Conservation (phyloP, 257 asterid genomes). For the Solanum bukasovii region DNA sequence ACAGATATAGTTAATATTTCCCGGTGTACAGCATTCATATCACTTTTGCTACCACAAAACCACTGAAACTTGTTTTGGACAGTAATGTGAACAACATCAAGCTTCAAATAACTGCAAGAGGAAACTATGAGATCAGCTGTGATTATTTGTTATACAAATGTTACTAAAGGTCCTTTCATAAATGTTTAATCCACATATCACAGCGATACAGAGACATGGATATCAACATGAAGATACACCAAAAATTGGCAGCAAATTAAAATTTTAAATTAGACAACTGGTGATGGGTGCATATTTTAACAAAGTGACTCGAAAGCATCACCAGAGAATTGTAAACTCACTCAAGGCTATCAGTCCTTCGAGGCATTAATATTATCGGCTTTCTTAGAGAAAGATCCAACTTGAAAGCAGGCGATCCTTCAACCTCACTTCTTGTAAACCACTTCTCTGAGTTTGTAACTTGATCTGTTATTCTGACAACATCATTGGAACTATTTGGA, state of each 20-base stretch:
- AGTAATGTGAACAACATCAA: conserved; percentile 94
- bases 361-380: conserved; percentile 93
- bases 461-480: conserved; percentile 70
- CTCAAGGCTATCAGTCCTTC: conserved; percentile 78
- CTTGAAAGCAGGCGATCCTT: conserved; percentile 93
- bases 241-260: neutral
- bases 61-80: conserved; percentile 78
- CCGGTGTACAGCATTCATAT: conserved; percentile 73
- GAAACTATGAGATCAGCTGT: conserved; percentile 1
- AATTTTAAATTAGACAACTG: neutral
- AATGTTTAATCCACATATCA: neutral
- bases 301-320: neutral
- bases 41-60: conserved; percentile 63
- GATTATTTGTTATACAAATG: neutral
- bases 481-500: conserved; percentile 64
- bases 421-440: conserved; percentile 72
- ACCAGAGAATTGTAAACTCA: conserved; percentile 27
- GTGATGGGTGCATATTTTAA: neutral
- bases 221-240: neutral
- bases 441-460: conserved; percentile 66
- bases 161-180: neutral
- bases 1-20: conserved; percentile 67
- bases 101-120: conserved; percentile 83
- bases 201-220: neutral
- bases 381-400: conserved; percentile 81